A percentile compares a stretch with the other conserved stretches of the same genome.
Conservation (phyloP, 345 rosid species). For the Citrus cavaleriei region DNA sequence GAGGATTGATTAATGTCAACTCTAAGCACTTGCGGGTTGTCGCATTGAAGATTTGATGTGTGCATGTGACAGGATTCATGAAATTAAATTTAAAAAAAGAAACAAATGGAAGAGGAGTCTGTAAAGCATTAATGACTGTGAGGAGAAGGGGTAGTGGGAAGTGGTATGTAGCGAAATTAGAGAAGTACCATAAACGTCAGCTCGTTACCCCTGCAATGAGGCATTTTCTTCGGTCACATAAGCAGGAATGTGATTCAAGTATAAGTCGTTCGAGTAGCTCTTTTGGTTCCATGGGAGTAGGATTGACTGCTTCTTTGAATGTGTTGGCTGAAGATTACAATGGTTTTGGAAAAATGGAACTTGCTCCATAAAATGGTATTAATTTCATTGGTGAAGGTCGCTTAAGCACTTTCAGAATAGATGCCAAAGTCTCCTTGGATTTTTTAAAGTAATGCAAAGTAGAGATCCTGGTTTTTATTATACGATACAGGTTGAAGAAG, state of each 20-base stretch:
- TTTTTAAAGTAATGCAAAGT: constrained; percentile 26
- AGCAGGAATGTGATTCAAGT: constrained; percentile 14
- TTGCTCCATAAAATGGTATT: constrained; percentile 4
- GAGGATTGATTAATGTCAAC: not conserved
- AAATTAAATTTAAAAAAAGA: not conserved
- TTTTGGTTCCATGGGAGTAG: not conserved
- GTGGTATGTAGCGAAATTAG: constrained; percentile 21
- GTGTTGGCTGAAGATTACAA: constrained; percentile 11
- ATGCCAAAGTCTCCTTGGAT: constrained; percentile 25
- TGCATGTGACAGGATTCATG: not conserved
- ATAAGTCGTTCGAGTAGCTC: constrained; percentile 9
- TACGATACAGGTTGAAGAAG: constrained; percentile 33
- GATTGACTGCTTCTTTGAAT: constrained; percentile 5
- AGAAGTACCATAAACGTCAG: constrained; percentile 29
- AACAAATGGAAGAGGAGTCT: constrained; percentile 19
- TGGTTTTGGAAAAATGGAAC: constrained; percentile 18
- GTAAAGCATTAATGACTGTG: constrained; percentile 26
- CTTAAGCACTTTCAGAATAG: not conserved
- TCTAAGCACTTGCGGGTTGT: not conserved
- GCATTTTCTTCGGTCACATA: constrained; percentile 24
- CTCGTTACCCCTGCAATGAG: constrained; percentile 25
- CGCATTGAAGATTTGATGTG: not conserved
- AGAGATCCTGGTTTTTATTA: constrained; percentile 27
- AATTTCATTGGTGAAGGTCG: constrained; percentile 22
- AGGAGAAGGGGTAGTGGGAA: constrained; percentile 23